phyloP scores from a whole-genome alignment of 306 rosid species.

The Trifolium fragiferum region DNA sequence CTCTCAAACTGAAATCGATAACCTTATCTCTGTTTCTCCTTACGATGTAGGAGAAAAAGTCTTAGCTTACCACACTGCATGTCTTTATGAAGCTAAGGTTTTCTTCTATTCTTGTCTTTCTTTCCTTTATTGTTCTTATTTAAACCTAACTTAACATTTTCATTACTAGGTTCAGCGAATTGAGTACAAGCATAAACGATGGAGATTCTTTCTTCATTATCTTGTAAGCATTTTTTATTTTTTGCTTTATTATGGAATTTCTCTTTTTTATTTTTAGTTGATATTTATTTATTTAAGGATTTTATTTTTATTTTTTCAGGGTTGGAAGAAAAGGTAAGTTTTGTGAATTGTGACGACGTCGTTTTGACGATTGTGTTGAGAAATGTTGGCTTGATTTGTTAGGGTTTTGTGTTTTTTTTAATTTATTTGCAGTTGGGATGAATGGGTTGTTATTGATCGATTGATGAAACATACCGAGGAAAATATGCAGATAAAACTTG shows the following conservation, averaged over 20 bases:
- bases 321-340: constrained; percentile 85
- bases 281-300: background rate
- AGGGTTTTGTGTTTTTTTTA: constrained; percentile 13
- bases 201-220: constrained; percentile 75
- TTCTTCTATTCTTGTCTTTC: background rate
- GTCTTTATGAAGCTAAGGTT: constrained; percentile 78
- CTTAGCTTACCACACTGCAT: constrained; percentile 54
- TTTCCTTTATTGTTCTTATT: constrained; percentile 33
- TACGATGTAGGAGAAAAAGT: constrained; percentile 62
- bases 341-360: too few relatives aligned
- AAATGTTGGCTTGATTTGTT: constrained; percentile 20
- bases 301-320: constrained; percentile 55
- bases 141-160: background rate
- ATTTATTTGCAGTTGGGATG: constrained; percentile 83
- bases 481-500: constrained; percentile 55
- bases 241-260: background rate
- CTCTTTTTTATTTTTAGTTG: too few relatives aligned
- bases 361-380: background rate
- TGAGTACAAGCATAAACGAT: constrained; percentile 43
- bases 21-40: constrained; percentile 45
- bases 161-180: constrained; percentile 53
- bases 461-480: constrained; percentile 70
- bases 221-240: constrained; percentile 51
- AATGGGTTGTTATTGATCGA: constrained; percentile 74
- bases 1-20: constrained; percentile 48